Base-by-base conservation (phyloP, 768 basidiomycete species). In the Dioszegia aurantiaca region DNA sequence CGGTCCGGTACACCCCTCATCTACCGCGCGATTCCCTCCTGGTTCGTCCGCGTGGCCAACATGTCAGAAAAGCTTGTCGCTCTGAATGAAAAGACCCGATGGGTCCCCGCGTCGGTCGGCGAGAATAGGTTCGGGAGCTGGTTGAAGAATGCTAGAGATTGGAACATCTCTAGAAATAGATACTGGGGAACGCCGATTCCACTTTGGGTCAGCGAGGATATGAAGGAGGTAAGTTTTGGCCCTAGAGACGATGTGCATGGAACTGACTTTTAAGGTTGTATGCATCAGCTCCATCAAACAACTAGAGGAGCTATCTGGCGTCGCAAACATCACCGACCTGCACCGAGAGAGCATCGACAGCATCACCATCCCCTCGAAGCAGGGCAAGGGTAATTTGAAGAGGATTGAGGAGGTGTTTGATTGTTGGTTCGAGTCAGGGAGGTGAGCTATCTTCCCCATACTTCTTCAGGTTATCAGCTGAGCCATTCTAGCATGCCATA, bases 371-470 rank as follows among this genome's bases (percentile, higher is more conserved):
- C 95, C 94, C 10, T 95, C 92, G 19, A 80, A 86, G 73, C 78
- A 84, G 74, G 94, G 93, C 52, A 93, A 90, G 68, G 94, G 94
- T 16, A 77, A 78, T 11, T 79, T 99, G 23, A 89, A 83, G 77
- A 86, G 95, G 47, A 82, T 97, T n/a, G 90, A 95, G 59, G 95
- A 98, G 76, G 91, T 99, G 36, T 98, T 99, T 73, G 95, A 99
- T 74, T 99, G 95, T 72, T 99, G 95, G 95, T 99, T 99, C 73
- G 95, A 99, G 79, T 98, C 94, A 3, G 95, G 95, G 79, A 91
- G 89, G 91, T 91, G 64, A 61, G 83, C 33, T 44, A n/a, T n/a
- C n/a, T n/a, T n/a, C 23, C 12, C 23, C 28, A 4, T 19, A 3
- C 41, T 23, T 44, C 17, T 41, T 27, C 59, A 30, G 23, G 37